Base-by-base conservation (phyloP, 768 basidiomycete genomes). In the Suillus placidus region DNA sequence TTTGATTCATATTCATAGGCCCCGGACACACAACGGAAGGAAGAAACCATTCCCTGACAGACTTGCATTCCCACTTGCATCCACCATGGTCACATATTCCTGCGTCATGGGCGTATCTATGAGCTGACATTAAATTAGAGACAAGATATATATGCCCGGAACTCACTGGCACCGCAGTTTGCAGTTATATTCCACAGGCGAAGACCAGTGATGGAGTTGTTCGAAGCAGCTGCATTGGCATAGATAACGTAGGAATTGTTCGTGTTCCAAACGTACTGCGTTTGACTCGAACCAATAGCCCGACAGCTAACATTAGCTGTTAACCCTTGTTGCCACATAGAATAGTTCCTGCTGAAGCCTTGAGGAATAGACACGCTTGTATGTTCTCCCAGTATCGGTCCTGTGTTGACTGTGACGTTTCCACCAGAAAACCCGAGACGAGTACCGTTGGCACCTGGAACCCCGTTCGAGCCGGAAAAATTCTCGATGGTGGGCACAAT, bases 21-120 rank as follows among this genome's bases (percentile, higher is more conserved):
- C 45, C 64, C 14, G 68, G 68, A 23, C 66, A 69, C 12, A 67
- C 55, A 13, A 69, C 32, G 40, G 66, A 65, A 26, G 56, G 35
- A 16, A 67, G 35, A 34, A 67, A 10, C 54, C 63, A 20, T 13
- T 65, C 42, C 63, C 63, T 38, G 37, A 42, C 16, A 10, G 4
- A 6, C 47, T 32, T 1, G 47, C 7, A 8, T 45, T 18, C 14
- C 18, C 54, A 40, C 40, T 56, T 26, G 55, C 38, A 58, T 65
- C 62, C 14, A 45, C 14, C 16, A 38, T n/a, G 14, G 63, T 65
- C 18, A 65, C 67, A 58, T 62, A 64, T 18, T 58, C 18, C 18
- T 62, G 43, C 4, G n/a, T 9, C 14, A 47, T 54, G 6, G 26
- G n/a, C 16, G 23, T 38, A 23, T 49, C 66, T 66, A 20, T 26